These are phyloP conservation scores for Salisapilia sapeloensis DNA, from an alignment of 352 stramenopile species.

Conservation along the genomic window DNA sequence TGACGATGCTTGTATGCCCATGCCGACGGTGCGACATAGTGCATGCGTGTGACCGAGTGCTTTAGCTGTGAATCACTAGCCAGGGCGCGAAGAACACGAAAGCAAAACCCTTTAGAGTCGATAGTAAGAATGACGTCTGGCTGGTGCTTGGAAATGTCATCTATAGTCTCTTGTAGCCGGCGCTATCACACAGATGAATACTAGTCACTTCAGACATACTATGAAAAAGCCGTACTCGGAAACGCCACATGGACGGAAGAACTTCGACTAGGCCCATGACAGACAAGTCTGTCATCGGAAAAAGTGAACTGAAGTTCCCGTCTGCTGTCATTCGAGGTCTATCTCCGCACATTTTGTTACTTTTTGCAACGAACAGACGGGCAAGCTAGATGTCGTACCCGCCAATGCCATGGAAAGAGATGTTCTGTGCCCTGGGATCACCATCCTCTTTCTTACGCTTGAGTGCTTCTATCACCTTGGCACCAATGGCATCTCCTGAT, in stretches of 20 bases:
- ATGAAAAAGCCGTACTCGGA: slow-evolving; percentile 11
- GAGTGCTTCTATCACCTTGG: slow-evolving; percentile 43
- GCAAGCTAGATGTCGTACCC: too few species aligned
- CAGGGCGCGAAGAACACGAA: slow-evolving; percentile 32
- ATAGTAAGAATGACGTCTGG: slow-evolving; percentile 59
- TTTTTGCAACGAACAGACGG: not conserved
- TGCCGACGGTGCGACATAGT: slow-evolving; percentile 64
- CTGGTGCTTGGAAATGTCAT: slow-evolving; percentile 23
- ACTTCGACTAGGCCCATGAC: slow-evolving; percentile 62
- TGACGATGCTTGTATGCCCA: slow-evolving; percentile 54
- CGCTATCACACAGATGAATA: slow-evolving; percentile 8
- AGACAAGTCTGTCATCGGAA: slow-evolving; percentile 52
- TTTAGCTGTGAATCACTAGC: slow-evolving; percentile 6
- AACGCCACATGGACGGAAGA: slow-evolving; percentile 27
- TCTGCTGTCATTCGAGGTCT: slow-evolving; percentile 28
- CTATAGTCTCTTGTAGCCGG: slow-evolving; percentile 24
- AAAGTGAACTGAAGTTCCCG: slow-evolving; percentile 37
- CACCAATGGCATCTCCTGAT: slow-evolving; percentile 58
- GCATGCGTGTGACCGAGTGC: slow-evolving; percentile 19
- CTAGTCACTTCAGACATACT: not conserved
- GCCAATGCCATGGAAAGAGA: slow-evolving; percentile 41
- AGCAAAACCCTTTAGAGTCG: slow-evolving; percentile 65
- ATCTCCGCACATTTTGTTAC: slow-evolving; percentile 1
- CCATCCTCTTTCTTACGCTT: slow-evolving; percentile 4
- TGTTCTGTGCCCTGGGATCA: slow-evolving; percentile 2